phyloP scores from a whole-genome alignment of 2,329 filamentous ascomycete species.

The Coleophoma cylindrospora region DNA sequence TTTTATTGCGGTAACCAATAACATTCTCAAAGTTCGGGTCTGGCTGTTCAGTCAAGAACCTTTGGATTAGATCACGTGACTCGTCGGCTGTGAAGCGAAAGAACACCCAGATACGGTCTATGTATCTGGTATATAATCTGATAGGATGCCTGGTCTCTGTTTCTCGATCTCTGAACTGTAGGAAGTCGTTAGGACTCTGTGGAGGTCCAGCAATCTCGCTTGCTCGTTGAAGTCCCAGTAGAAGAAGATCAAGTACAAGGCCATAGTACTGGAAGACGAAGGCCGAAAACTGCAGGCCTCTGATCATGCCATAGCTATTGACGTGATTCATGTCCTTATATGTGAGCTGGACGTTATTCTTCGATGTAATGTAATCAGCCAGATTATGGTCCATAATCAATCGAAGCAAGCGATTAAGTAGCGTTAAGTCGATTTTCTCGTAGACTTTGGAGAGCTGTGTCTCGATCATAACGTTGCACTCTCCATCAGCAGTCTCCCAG shows the following conservation, averaged over 20 bases:
- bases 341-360: conserved; percentile 98
- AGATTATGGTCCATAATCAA: conserved; percentile 99
- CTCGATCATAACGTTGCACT: conserved; percentile 98
- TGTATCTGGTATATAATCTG: conserved; percentile 93
- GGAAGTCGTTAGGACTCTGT: conserved; percentile 91
- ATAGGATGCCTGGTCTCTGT: conserved; percentile 94
- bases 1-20: conserved; percentile 98
- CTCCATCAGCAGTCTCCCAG: conserved; percentile 89
- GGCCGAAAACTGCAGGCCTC: conserved; percentile 93
- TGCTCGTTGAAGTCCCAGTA: conserved; percentile 91
- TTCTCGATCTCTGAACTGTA: conserved; percentile 91
- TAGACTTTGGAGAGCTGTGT: conserved; percentile 99
- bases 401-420: conserved; percentile 87
- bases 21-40: conserved; percentile 99
- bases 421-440: conserved; percentile 95
- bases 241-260: conserved; percentile 84
- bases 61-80: conserved; percentile 90
- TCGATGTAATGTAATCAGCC: conserved; percentile 97
- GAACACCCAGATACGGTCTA: conserved; percentile 98
- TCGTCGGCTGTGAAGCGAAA: conserved; percentile 91
- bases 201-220: conserved; percentile 96
- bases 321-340: conserved; percentile 99
- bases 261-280: conserved; percentile 99
- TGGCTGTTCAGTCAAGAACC: conserved; percentile 95
- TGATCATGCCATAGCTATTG: conserved; percentile 98